Evolutionary conservation across 176 grass and related monocot species (phyloP).

Genomic region (Musa acuminata): DNA sequence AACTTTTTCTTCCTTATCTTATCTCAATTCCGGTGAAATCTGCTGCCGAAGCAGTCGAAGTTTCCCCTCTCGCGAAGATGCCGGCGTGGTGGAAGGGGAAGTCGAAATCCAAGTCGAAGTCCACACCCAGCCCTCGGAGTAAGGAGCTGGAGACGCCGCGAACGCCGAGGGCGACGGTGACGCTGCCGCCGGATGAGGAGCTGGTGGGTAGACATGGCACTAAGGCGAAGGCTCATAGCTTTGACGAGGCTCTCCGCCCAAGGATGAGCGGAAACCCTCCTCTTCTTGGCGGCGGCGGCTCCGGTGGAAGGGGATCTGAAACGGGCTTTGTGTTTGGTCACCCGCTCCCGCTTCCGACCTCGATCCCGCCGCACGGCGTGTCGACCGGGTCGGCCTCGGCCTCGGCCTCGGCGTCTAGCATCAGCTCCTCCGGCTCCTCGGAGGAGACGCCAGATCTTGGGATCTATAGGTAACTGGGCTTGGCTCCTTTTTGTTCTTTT

Average conservation of each 20-base stretch:
- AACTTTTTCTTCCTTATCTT: background rate
- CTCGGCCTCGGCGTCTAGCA: slow-evolving; percentile 37
- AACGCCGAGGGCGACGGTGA: background rate
- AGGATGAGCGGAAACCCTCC: slow-evolving; percentile 22
- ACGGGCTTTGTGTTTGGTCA: background rate
- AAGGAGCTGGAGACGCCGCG: background rate
- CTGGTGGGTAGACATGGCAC: background rate
- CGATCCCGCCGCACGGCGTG: background rate
- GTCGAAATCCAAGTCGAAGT: slow-evolving; percentile 13
- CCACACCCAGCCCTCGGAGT: slow-evolving; percentile 10
- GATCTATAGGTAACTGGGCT: slow-evolving; percentile 35
- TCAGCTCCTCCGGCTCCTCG: slow-evolving; percentile 46
- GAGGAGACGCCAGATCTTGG: slow-evolving; percentile 43
- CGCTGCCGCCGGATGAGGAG: background rate
- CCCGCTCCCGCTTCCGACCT: slow-evolving; percentile 4
- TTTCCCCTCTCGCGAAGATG: slow-evolving; percentile 24
- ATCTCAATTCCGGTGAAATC: background rate
- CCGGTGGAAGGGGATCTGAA: background rate
- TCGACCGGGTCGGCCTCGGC: slow-evolving; percentile 19
- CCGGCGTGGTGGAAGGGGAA: slow-evolving; percentile 60
- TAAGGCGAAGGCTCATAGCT: slow-evolving; percentile 42
- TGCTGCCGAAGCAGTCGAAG: background rate
- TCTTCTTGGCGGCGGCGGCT: background rate
- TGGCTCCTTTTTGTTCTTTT: background rate
- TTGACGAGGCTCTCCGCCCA: slow-evolving; percentile 38